A percentile compares a stretch with the other conserved stretches of the same genome.
Conservation (phyloP, 768 basidiomycete species). For the Cantharellus cinnabarinus region DNA sequence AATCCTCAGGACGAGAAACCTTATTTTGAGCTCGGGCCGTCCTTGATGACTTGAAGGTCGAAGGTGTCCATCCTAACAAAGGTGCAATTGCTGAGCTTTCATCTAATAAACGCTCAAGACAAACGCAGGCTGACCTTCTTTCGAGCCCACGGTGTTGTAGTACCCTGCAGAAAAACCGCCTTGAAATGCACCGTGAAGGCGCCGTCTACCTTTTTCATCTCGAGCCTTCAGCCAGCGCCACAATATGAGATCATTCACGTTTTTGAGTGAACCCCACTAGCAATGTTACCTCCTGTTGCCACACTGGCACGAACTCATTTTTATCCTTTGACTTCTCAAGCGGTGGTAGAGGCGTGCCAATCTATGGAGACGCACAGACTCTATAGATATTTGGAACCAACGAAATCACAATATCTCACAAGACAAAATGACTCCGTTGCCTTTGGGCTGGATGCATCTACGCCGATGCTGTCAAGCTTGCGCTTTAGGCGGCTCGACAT, state of each 20-base stretch:
- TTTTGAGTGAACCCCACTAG: constrained; percentile 9
- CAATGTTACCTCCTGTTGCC: constrained; percentile 79
- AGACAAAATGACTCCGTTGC: constrained; percentile 74
- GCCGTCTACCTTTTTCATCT: constrained; percentile 79
- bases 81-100: neutral
- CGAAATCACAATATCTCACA: constrained; percentile 21
- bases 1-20: constrained; percentile 61
- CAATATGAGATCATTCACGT: constrained; percentile 7
- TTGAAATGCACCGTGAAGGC: constrained; percentile 96
- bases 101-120: neutral
- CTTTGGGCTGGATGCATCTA: constrained; percentile 42
- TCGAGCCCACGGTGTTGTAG: constrained; percentile 88
- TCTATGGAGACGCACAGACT: constrained; percentile 24
- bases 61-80: constrained; percentile 72
- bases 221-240: constrained; percentile 33
- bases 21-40: constrained; percentile 38
- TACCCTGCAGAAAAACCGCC: constrained; percentile 97
- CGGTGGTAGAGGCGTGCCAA: constrained; percentile 85
- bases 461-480: constrained; percentile 62
- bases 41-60: constrained; percentile 82
- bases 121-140: constrained; percentile 47
- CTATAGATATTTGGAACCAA: neutral
- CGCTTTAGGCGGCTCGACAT: constrained; percentile 47
- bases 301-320: constrained; percentile 87
- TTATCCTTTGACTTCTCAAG: constrained; percentile 86